Percentiles rank a stretch among this genome's conserved stretches.
These are phyloP conservation scores for Pseudopyricularia cyperi DNA, from an alignment of 2,329 filamentous ascomycete genomes.

Conservation along the genomic window DNA sequence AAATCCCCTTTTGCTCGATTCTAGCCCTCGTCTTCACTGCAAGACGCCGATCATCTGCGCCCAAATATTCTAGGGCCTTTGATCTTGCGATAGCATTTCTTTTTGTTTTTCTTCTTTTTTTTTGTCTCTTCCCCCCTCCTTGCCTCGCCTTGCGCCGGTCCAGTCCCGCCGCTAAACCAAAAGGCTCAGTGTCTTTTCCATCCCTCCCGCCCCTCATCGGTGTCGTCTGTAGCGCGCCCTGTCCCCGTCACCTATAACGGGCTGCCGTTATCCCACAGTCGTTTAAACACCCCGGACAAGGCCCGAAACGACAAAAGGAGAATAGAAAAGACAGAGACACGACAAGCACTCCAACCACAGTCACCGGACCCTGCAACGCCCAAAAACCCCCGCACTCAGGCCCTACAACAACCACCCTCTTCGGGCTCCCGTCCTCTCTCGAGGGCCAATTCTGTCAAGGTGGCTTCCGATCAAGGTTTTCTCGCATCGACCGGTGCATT, in stretches of 20 bases:
- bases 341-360: not conserved
- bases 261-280: not conserved
- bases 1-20: not conserved
- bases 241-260: not conserved
- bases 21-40: not conserved
- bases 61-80: not conserved
- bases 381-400: not conserved
- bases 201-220: not conserved
- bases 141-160: not conserved
- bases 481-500: slow-evolving; percentile 50
- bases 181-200: not conserved
- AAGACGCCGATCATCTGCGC: not conserved
- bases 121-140: too few species aligned
- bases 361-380: not conserved
- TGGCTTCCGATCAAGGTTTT: slow-evolving; percentile 45
- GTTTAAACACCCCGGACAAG: not conserved
- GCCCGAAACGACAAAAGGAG: not conserved
- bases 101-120: not conserved
- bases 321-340: not conserved
- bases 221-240: not conserved
- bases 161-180: not conserved
- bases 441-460: slow-evolving; percentile 32
- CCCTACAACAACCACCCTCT: not conserved
- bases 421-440: slow-evolving; percentile 19
- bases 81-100: not conserved